Evolutionary conservation across 345 rosid species (phyloP).

Genomic region (Hypericum perforatum): DNA sequence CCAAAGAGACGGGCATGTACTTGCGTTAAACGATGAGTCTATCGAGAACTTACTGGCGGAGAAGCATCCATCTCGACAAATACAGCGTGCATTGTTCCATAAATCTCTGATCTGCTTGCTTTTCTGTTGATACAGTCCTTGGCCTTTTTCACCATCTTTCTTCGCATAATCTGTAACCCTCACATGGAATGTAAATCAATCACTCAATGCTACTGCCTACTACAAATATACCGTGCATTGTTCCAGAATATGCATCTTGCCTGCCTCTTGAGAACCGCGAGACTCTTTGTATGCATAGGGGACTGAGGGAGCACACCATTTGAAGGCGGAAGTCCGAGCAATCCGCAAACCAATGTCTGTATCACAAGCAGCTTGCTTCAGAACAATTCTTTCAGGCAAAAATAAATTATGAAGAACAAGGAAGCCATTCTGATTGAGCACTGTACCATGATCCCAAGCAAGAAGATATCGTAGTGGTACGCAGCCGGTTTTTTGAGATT

Average conservation of each 20-base stretch:
- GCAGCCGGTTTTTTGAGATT: conserved; percentile 16
- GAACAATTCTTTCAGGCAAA: neutral
- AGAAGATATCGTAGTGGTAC: conserved; percentile 13
- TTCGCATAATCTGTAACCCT: conserved; percentile 21
- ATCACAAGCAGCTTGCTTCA: neutral
- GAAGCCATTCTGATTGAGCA: neutral
- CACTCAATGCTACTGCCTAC: neutral
- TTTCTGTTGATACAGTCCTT: conserved; percentile 22
- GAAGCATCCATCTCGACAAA: conserved; percentile 22
- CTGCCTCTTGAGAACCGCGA: conserved; percentile 31
- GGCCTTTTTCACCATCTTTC: conserved; percentile 26
- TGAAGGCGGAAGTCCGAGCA: conserved; percentile 34
- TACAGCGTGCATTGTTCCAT: conserved; percentile 28
- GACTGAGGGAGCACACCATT: conserved; percentile 41
- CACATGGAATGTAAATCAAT: neutral
- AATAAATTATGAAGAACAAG: neutral
- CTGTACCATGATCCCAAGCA: conserved; percentile 10
- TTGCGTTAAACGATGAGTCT: neutral
- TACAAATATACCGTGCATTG: neutral
- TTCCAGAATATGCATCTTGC: conserved; percentile 4
- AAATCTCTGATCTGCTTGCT: conserved; percentile 25
- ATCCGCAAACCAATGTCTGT: conserved; percentile 30
- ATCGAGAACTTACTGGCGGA: conserved; percentile 14
- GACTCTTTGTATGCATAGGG: conserved; percentile 36
- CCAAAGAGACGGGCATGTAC: neutral